These are phyloP conservation scores for Amaranthus cruentus DNA, from an alignment of 148 eudicot genomes.

Conservation along the genomic window DNA sequence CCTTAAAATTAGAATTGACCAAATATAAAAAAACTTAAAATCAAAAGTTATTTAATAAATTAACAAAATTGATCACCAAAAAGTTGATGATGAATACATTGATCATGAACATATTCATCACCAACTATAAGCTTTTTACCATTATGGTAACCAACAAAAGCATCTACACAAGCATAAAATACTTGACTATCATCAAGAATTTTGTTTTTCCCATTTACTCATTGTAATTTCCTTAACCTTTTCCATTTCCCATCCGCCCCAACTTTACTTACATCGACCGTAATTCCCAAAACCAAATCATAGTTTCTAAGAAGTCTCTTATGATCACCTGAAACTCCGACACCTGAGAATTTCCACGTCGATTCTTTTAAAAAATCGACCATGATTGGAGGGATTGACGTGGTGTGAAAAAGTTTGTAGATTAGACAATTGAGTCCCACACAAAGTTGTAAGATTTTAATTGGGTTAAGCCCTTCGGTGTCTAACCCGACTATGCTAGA, in stretches of 20 bases:
- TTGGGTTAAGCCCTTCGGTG: constrained; percentile 23
- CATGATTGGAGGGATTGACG: not conserved
- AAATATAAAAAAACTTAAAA: no score
- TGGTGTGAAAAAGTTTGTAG: constrained; percentile 16
- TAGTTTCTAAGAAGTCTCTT: constrained; percentile 34
- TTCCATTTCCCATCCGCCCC: constrained; percentile 28
- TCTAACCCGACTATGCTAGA: constrained; percentile 12
- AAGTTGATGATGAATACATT: not conserved
- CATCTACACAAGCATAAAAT: constrained; percentile 25
- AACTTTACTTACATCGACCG: constrained; percentile 1
- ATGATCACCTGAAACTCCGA: constrained; percentile 33
- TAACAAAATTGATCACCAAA: not conserved
- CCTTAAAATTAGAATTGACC: no score
- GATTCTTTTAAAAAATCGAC: constrained; percentile 13
- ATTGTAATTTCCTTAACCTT: constrained; percentile 12
- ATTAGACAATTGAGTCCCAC: constrained; percentile 22
- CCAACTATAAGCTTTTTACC: not conserved
- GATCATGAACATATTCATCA: not conserved
- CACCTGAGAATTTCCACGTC: constrained; percentile 21
- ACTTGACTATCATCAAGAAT: constrained; percentile 9
- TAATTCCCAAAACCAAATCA: constrained; percentile 6
- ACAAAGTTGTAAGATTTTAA: constrained; percentile 26
- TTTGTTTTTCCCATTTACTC: constrained; percentile 16
- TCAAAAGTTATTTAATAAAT: no score
- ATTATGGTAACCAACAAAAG: constrained; percentile 15